phyloP scores from a whole-genome alignment of 2,329 filamentous ascomycete genomes.

The Colletotrichum caudatum region DNA sequence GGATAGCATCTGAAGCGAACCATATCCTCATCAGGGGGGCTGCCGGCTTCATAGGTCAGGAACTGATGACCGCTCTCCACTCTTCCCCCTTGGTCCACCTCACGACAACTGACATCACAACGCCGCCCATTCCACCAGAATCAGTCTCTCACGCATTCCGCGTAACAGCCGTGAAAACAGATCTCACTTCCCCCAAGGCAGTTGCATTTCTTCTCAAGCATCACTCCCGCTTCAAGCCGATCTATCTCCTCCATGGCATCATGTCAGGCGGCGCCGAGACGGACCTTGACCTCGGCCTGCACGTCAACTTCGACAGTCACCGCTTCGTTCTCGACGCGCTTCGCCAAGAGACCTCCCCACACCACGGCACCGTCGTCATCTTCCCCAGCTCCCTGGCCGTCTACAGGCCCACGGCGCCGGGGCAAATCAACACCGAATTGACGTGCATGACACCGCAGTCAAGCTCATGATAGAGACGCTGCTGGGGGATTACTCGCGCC shows the following conservation, averaged over 20 bases:
- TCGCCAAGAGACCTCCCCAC: slow-evolving; percentile 47
- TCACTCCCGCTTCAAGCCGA: slow-evolving; percentile 53
- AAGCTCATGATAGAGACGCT: slow-evolving; percentile 72
- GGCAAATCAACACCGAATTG: slow-evolving; percentile 55
- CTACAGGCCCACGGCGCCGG: slow-evolving; percentile 58
- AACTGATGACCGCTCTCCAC: slow-evolving; percentile 66
- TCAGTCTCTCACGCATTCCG: slow-evolving; percentile 47
- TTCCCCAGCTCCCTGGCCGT: slow-evolving; percentile 72
- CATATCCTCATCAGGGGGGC: slow-evolving; percentile 73
- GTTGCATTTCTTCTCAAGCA: slow-evolving; percentile 47
- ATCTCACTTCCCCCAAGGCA: slow-evolving; percentile 51
- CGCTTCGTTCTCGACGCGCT: slow-evolving; percentile 65
- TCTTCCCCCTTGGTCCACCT: slow-evolving; percentile 55
- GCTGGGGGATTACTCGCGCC: slow-evolving; percentile 63
- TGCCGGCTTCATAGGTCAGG: slow-evolving; percentile 74
- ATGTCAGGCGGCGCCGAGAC: slow-evolving; percentile 73
- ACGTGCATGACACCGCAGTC: slow-evolving; percentile 65
- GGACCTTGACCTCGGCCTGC: slow-evolving; percentile 65
- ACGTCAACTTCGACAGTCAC: slow-evolving; percentile 70
- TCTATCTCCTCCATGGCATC: slow-evolving; percentile 73
- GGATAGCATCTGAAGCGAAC: slow-evolving; percentile 21
- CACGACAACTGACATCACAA: slow-evolving; percentile 67
- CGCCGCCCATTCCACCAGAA: slow-evolving; percentile 60
- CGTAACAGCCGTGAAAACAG: slow-evolving; percentile 46
- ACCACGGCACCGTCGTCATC: slow-evolving; percentile 65